phyloP scores from a whole-genome alignment of 768 basidiomycete genomes.

The Suillus decipiens region DNA sequence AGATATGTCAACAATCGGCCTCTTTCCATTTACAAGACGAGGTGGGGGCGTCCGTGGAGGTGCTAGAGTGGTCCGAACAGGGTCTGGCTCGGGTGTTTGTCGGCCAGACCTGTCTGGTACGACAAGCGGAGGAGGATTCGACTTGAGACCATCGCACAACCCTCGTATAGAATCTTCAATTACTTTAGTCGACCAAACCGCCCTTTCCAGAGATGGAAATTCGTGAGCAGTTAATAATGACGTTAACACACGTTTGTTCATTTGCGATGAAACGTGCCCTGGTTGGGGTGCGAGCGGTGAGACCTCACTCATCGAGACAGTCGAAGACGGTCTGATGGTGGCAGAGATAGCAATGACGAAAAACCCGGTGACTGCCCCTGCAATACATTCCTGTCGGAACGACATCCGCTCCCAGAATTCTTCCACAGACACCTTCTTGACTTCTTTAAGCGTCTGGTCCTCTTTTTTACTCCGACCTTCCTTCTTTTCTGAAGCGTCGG shows the following conservation, averaged over 20 bases:
- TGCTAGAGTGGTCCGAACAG: constrained; percentile 31
- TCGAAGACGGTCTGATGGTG: constrained; percentile 19
- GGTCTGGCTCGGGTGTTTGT: constrained; percentile 44
- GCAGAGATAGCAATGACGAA: constrained; percentile 64
- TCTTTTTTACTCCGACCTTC: constrained; percentile 24
- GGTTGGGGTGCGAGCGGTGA: constrained; percentile 52
- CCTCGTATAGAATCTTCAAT: constrained; percentile 69
- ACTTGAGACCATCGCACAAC: constrained; percentile 64
- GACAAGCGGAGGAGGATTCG: constrained; percentile 21
- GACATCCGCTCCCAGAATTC: constrained; percentile 99
- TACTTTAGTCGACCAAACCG: constrained; percentile 68
- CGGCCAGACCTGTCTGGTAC: constrained; percentile 29
- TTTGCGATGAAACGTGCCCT: constrained; percentile 63
- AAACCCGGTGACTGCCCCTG: constrained; percentile 91
- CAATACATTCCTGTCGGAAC: constrained; percentile 91
- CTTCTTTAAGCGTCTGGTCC: constrained; percentile 51
- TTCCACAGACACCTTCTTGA: constrained; percentile 59
- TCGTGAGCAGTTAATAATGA: constrained; percentile 75
- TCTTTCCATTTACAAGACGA: constrained; percentile 31
- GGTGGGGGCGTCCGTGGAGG: constrained; percentile 57
- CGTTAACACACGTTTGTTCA: constrained; percentile 70
- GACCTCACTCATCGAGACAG: constrained; percentile 24
- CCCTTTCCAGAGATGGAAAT: constrained; percentile 67
- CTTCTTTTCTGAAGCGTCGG: constrained; percentile 29
- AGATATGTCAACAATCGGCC: constrained; percentile 46